phyloP scores from a whole-genome alignment of 176 grass and related monocot species.

The Oryza meyeriana region DNA sequence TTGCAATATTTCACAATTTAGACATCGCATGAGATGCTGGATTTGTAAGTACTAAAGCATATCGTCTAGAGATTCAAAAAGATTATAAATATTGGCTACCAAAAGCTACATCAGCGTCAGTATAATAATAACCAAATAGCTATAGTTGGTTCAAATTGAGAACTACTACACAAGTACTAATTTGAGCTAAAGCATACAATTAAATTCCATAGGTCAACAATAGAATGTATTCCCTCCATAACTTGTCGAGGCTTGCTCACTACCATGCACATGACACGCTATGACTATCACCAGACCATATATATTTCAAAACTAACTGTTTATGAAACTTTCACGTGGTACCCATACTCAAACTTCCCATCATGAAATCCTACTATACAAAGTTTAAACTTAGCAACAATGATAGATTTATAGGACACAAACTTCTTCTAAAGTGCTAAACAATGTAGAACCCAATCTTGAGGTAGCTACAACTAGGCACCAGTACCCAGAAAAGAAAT shows the following conservation, averaged over 20 bases:
- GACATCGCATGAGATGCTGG: background rate
- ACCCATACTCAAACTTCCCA: background rate
- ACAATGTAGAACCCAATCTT: background rate
- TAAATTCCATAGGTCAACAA: constrained; percentile 3
- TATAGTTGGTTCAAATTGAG: constrained; percentile 4
- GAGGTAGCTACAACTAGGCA: background rate
- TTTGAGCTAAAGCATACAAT: background rate
- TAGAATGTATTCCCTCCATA: background rate
- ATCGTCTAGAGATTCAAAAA: background rate
- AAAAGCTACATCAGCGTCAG: background rate
- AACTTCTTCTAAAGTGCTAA: constrained; percentile 3
- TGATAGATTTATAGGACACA: background rate
- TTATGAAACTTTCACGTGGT: background rate
- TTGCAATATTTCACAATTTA: background rate
- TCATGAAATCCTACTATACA: background rate
- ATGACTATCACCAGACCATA: background rate
- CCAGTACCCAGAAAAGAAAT: background rate
- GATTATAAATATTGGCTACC: background rate
- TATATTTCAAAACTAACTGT: background rate
- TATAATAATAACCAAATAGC: background rate
- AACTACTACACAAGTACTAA: constrained; percentile 3
- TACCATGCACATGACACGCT: background rate
- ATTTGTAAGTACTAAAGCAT: background rate
- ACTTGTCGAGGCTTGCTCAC: background rate
- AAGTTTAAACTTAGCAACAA: constrained; percentile 3